Evolutionary conservation across 176 grass and related monocot genomes (phyloP).

Genomic region (Avena insularis): DNA sequence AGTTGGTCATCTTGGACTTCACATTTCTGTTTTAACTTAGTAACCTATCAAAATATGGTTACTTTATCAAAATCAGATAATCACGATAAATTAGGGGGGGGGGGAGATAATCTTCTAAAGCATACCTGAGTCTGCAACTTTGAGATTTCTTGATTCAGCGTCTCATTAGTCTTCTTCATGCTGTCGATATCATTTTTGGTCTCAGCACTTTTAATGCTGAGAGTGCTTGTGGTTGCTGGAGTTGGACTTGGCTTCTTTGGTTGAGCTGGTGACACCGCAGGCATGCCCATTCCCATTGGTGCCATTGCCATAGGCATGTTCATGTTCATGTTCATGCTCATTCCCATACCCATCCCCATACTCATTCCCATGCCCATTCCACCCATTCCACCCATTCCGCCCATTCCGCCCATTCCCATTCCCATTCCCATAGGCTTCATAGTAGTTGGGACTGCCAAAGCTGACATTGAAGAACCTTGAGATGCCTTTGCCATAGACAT

Average conservation of each 20-base stretch:
- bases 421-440: slow-evolving; percentile 68
- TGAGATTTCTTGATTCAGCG: slow-evolving; percentile 67
- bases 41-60: slow-evolving; percentile 43
- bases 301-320: slow-evolving; percentile 56
- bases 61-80: slow-evolving; percentile 33
- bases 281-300: slow-evolving; percentile 48
- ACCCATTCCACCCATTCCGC: slow-evolving; percentile 37
- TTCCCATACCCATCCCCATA: slow-evolving; percentile 43
- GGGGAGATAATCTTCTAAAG: neutral
- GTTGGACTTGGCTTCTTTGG: slow-evolving; percentile 56
- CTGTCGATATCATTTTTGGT: slow-evolving; percentile 48
- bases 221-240: slow-evolving; percentile 48
- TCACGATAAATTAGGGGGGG: neutral
- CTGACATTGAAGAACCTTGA: slow-evolving; percentile 68
- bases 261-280: slow-evolving; percentile 51
- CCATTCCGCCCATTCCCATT: slow-evolving; percentile 47
- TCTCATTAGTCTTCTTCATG: slow-evolving; percentile 68
- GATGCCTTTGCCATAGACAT: slow-evolving; percentile 53
- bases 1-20: slow-evolving; percentile 68
- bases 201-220: slow-evolving; percentile 49
- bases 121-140: slow-evolving; percentile 78
- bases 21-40: slow-evolving; percentile 68
- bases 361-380: slow-evolving; percentile 7
- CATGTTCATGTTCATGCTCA: slow-evolving; percentile 23
- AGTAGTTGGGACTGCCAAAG: slow-evolving; percentile 67